A percentile compares a stretch with the other conserved stretches of the same genome.
Evolutionary conservation across 1,284 basidiomycete genomes (phyloP).

Genomic region (Marasmius tenuissimus): DNA sequence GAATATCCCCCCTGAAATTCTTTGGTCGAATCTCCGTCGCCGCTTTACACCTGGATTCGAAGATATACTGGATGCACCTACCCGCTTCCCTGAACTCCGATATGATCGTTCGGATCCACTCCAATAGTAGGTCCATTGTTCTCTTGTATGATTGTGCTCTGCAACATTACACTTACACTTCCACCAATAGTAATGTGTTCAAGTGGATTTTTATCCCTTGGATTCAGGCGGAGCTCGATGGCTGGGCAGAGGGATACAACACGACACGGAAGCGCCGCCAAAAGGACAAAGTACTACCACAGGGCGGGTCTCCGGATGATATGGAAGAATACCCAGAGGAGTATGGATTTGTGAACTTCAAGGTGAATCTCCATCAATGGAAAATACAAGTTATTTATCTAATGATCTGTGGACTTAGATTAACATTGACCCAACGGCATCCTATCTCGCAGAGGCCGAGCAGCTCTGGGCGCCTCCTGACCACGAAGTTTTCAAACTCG

Average conservation of each 20-base stretch:
- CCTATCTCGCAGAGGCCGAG: not conserved
- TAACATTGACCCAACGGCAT: not conserved
- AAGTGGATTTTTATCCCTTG: slow-evolving; percentile 25
- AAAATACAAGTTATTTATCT: not conserved
- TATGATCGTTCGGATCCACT: slow-evolving; percentile 16
- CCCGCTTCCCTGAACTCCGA: slow-evolving; percentile 4
- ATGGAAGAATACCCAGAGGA: slow-evolving; percentile 17
- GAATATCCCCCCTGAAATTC: slow-evolving; percentile 23
- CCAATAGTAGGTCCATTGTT: slow-evolving; percentile 15
- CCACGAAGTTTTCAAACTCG: not conserved
- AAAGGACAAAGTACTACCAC: slow-evolving; percentile 19
- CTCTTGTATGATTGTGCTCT: not conserved
- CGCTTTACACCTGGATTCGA: slow-evolving; percentile 22
- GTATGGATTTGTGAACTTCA: slow-evolving; percentile 15
- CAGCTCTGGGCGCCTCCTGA: not conserved
- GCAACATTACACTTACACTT: not conserved
- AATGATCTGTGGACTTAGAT: not conserved
- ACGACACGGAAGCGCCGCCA: slow-evolving; percentile 8
- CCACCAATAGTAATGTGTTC: slow-evolving; percentile 19
- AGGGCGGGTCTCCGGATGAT: slow-evolving; percentile 15
- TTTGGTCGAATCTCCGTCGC: slow-evolving; percentile 16
- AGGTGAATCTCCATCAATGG: slow-evolving; percentile 10
- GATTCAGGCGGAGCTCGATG: slow-evolving; percentile 23
- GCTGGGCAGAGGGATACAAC: slow-evolving; percentile 18
- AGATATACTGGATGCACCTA: slow-evolving; percentile 14